phyloP scores from a whole-genome alignment of 257 asterid species.

The Catharanthus roseus region DNA sequence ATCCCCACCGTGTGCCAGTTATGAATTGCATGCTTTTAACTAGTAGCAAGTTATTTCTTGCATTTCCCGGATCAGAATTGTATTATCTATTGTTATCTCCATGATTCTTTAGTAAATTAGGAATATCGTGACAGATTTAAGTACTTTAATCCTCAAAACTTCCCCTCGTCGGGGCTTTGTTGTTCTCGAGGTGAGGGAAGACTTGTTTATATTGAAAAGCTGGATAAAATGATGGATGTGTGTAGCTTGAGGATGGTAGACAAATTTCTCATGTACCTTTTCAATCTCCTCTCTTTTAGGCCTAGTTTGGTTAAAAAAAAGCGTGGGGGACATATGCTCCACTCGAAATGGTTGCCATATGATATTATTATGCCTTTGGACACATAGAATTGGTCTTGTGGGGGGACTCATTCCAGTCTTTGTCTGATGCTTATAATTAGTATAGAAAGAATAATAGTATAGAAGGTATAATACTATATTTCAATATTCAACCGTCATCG shows the following conservation, averaged over 20 bases:
- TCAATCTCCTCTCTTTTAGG: too few relatives aligned
- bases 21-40: not conserved
- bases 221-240: not conserved
- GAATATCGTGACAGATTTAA: not conserved
- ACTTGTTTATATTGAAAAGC: not conserved
- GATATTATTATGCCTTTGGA: too few relatives aligned
- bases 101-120: not conserved
- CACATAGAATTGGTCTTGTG: too few relatives aligned
- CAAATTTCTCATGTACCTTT: too few relatives aligned
- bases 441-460: too few relatives aligned
- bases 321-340: too few relatives aligned
- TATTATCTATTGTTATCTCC: not conserved
- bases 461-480: too few relatives aligned
- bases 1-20: slow-evolving; percentile 13
- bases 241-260: not conserved
- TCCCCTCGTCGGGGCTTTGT: not conserved
- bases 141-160: not conserved
- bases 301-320: too few relatives aligned
- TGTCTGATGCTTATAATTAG: too few relatives aligned
- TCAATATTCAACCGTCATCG: too few relatives aligned
- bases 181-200: not conserved
- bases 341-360: too few relatives aligned
- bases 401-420: too few relatives aligned
- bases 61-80: not conserved
- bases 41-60: not conserved